These are phyloP conservation scores for Centella asiatica DNA, from an alignment of 129 eudicot genomes.

Conservation along the genomic window DNA sequence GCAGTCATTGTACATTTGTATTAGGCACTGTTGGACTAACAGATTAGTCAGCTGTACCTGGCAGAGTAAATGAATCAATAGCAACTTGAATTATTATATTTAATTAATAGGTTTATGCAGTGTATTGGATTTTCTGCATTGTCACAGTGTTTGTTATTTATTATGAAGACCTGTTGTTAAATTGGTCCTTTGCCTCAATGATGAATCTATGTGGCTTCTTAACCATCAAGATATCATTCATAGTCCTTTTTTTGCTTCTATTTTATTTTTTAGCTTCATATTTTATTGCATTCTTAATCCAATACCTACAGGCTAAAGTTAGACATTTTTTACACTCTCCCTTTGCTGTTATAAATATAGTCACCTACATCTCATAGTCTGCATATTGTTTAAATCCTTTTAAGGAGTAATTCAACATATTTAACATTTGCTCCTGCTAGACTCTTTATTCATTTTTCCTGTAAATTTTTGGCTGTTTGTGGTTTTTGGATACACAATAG, in stretches of 20 bases:
- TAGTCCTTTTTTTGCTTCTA: not conserved
- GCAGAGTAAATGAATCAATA: not conserved
- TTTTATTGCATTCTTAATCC: too few relatives aligned
- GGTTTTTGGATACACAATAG: conserved; percentile 1
- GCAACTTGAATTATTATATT: not conserved
- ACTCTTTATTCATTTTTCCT: not conserved
- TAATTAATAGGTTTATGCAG: too few relatives aligned
- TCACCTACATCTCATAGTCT: too few relatives aligned
- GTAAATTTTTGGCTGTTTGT: not conserved
- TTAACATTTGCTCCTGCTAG: not conserved
- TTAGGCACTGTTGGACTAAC: not conserved
- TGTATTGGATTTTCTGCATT: too few relatives aligned
- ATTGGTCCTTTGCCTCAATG: not conserved
- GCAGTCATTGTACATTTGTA: not conserved
- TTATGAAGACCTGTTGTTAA: too few relatives aligned
- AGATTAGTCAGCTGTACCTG: not conserved
- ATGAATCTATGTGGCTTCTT: too few relatives aligned
- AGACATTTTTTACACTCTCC: not conserved
- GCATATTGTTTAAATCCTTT: too few relatives aligned
- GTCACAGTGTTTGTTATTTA: too few relatives aligned
- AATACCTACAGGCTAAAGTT: too few relatives aligned
- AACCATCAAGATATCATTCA: not conserved
- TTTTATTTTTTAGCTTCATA: too few relatives aligned
- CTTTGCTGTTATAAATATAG: not conserved
- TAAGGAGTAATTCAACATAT: not conserved